Base-by-base conservation (phyloP, 1,284 basidiomycete species). In the Trichosporon sp. region DNA sequence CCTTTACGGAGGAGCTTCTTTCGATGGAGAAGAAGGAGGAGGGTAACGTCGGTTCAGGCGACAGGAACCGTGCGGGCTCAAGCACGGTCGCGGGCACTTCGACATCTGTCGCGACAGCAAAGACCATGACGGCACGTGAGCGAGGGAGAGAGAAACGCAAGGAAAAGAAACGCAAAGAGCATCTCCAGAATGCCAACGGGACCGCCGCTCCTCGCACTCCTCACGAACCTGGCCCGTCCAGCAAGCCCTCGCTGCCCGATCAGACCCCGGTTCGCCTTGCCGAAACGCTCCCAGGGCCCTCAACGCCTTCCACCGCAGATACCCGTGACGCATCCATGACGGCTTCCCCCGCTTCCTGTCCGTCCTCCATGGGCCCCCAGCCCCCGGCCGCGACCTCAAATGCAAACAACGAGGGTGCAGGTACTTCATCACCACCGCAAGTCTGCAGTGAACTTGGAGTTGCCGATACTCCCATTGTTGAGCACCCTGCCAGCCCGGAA, bases 141-240 rank as follows among this genome's bases (percentile, higher is more conserved):
- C 71, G 75, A 34, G 75, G 75, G 0, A 75, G 75, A 29, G 78
- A 78, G 65, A 76, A 73, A 69, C 68, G 75, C 47, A 78, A 77
- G 58, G 77, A 78, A 38, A 73, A 75, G 67, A 68, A 71, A 42
- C 66, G 69, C 51, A 56, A 60, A 23, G 56, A 60, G 56, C 56
- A 58, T 58, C 29, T 29, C 29, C 53, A 60, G 56, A 60, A 32
- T 29, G 56, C 56, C 56, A 60, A 60, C 51, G 32, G 47, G 21
- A 35, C 58, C 7, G 53, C 27, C 29, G 56, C 18, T 23, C 47
- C 47, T 51, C 47, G 47, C 56, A 2, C 34, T 66, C 27, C 56
- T 58, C 51, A 13, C 56, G 56, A 60, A n/a, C 15, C 27, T 8
- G 56, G 56, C 15, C 18, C 56, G 9, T 31, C 27, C 35, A n/a